These are phyloP conservation scores for Paraphoma sp. DNA, from an alignment of 2,329 filamentous ascomycete genomes.

Conservation along the genomic window DNA sequence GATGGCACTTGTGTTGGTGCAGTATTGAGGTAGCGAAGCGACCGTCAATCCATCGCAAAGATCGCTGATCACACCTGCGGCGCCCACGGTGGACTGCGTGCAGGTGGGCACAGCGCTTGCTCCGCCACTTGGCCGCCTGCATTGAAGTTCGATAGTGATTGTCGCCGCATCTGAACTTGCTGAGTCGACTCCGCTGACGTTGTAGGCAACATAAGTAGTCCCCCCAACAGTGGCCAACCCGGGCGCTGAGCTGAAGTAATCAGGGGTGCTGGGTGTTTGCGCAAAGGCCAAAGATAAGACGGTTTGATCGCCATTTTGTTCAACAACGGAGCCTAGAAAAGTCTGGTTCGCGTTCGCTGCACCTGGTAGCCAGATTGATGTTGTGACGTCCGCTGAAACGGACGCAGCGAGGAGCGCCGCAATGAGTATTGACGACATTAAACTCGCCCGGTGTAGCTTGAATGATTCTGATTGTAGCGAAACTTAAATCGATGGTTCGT, in stretches of 20 bases:
- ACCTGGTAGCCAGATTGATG: conserved; percentile 36
- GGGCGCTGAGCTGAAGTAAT: conserved; percentile 9
- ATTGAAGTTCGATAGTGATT: conserved; percentile 18
- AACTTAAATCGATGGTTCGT: not conserved
- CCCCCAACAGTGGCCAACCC: conserved; percentile 21
- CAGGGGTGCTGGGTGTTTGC: not conserved
- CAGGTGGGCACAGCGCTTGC: conserved; percentile 20
- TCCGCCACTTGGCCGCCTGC: conserved; percentile 13
- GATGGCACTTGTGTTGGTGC: conserved; percentile 9
- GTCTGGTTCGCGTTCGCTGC: conserved; percentile 11
- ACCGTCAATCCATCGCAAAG: conserved; percentile 11
- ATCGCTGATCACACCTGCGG: conserved; percentile 9
- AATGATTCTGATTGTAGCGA: not conserved
- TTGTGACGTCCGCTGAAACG: conserved; percentile 32
- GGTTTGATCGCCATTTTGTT: conserved; percentile 22
- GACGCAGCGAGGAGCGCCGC: conserved; percentile 29
- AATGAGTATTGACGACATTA: conserved; percentile 31
- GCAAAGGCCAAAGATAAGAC: conserved; percentile 21
- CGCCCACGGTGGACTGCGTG: conserved; percentile 15
- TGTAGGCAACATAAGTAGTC: conserved; percentile 24
- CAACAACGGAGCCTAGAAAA: conserved; percentile 31
- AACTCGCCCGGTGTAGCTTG: not conserved
- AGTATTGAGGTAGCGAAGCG: conserved; percentile 11
- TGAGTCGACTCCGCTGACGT: conserved; percentile 10
- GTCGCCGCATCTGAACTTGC: conserved; percentile 2